Conservation (phyloP, 768 basidiomycete species). For the Suillus sp. region DNA sequence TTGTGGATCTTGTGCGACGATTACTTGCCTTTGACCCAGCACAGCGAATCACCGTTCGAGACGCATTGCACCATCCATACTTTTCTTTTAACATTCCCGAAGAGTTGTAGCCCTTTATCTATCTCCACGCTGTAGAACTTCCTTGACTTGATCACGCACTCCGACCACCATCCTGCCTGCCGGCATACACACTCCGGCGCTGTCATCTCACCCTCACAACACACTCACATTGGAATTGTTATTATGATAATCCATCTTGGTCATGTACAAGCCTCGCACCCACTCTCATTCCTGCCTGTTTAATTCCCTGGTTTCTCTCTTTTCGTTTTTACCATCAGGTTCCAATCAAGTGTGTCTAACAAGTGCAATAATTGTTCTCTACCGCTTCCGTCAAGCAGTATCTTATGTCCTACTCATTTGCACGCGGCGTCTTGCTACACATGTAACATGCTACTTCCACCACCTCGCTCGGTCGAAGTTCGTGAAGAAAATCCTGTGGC, state of each 20-base stretch:
- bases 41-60: slow-evolving; percentile 83
- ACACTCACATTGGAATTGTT: slow-evolving; percentile 30
- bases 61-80: slow-evolving; percentile 88
- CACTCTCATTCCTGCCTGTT: slow-evolving; percentile 32
- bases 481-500: slow-evolving; percentile 13
- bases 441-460: slow-evolving; percentile 25
- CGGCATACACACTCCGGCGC: slow-evolving; percentile 4
- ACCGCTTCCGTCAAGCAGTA: slow-evolving; percentile 31
- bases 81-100: slow-evolving; percentile 69
- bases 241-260: slow-evolving; percentile 39
- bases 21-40: slow-evolving; percentile 90
- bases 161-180: slow-evolving; percentile 4
- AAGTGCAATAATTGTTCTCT: slow-evolving; percentile 32
- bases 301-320: slow-evolving; percentile 27
- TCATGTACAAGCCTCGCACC: slow-evolving; percentile 39
- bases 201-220: slow-evolving; percentile 15
- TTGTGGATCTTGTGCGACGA: slow-evolving; percentile 85
- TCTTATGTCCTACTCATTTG: slow-evolving; percentile 31
- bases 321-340: slow-evolving; percentile 20
- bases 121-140: slow-evolving; percentile 37
- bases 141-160: slow-evolving; percentile 14
- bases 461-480: slow-evolving; percentile 16
- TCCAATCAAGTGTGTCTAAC: slow-evolving; percentile 24
- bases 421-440: slow-evolving; percentile 21
- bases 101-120: slow-evolving; percentile 58